Evolutionary conservation across 768 basidiomycete species (phyloP).

Genomic region (Pisolithus microcarpus): DNA sequence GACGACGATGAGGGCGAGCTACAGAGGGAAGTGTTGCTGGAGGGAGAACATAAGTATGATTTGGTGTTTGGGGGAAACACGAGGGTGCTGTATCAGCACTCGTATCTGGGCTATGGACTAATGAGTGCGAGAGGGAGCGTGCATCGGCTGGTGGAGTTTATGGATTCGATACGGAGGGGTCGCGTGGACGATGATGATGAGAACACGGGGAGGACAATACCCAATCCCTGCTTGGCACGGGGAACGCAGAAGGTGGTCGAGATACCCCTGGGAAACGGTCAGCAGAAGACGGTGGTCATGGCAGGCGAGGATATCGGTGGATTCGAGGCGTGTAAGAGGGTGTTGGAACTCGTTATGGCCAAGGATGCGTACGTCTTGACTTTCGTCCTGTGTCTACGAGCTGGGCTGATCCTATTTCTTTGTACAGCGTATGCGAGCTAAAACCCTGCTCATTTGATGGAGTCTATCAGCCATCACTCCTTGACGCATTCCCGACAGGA

Average conservation of each 20-base stretch:
- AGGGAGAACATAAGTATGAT: slow-evolving; percentile 90
- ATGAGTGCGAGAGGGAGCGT: slow-evolving; percentile 83
- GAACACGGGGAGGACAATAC: slow-evolving; percentile 7
- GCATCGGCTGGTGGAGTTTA: slow-evolving; percentile 88
- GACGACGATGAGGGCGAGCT: slow-evolving; percentile 11
- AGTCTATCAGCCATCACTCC: slow-evolving; percentile 90
- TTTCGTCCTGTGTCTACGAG: neutral
- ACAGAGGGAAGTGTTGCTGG: slow-evolving; percentile 40
- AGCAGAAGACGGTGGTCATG: slow-evolving; percentile 71
- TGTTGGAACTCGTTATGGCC: slow-evolving; percentile 85
- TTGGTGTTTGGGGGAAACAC: slow-evolving; percentile 64
- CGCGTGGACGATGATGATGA: slow-evolving; percentile 2
- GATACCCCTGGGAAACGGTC: slow-evolving; percentile 42
- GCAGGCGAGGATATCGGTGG: slow-evolving; percentile 71
- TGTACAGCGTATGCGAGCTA: slow-evolving; percentile 66
- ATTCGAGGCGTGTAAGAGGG: slow-evolving; percentile 78
- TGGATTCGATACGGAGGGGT: slow-evolving; percentile 39
- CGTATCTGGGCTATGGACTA: slow-evolving; percentile 93
- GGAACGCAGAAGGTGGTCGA: slow-evolving; percentile 58
- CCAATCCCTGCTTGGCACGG: slow-evolving; percentile 77
- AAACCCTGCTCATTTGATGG: slow-evolving; percentile 97
- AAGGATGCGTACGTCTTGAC: slow-evolving; percentile 75
- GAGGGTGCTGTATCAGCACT: slow-evolving; percentile 90
- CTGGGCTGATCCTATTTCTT: neutral
- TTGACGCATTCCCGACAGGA: slow-evolving; percentile 82